These are phyloP conservation scores for Hypericum perforatum DNA, from an alignment of 345 rosid species.

Conservation along the genomic window DNA sequence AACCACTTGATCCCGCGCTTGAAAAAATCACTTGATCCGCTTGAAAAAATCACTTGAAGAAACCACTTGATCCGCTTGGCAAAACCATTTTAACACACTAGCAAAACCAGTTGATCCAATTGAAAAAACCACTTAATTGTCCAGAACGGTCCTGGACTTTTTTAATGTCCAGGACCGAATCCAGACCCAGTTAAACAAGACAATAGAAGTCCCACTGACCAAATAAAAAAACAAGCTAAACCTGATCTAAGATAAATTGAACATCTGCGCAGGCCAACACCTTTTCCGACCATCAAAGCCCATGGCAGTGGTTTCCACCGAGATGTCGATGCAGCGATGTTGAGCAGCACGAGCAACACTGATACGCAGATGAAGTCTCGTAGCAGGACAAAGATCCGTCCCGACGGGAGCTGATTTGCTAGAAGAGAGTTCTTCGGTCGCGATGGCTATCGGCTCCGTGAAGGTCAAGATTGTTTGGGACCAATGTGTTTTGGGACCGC, in stretches of 20 bases:
- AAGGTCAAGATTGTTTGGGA: conserved; percentile 80
- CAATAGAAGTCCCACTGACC: no score
- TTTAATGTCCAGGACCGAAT: no score
- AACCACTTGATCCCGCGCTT: no score
- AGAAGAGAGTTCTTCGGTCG: conserved; percentile 16
- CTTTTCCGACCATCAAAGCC: conserved; percentile 41
- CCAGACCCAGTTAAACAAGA: no score
- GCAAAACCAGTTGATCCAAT: no score
- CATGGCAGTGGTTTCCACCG: conserved; percentile 54
- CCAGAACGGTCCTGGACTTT: no score
- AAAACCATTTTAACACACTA: no score
- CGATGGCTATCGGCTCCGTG: conserved; percentile 59
- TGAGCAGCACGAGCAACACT: conserved; percentile 70
- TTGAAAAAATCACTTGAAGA: no score
- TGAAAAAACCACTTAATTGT: no score
- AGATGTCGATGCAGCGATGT: conserved; percentile 81
- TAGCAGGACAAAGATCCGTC: conserved; percentile 46
- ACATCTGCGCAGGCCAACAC: conserved; percentile 69
- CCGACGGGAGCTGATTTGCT: conserved; percentile 39
- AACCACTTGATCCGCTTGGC: no score
- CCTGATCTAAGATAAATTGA: conserved; percentile 41
- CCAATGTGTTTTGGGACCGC: conserved; percentile 83
- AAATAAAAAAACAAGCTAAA: not conserved
- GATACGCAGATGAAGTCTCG: conserved; percentile 49
- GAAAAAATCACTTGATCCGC: no score